A percentile compares a stretch with the other conserved stretches of the same genome.
Conservation (phyloP, 2,329 filamentous ascomycete genomes). For the Ophiostoma perfectum region DNA sequence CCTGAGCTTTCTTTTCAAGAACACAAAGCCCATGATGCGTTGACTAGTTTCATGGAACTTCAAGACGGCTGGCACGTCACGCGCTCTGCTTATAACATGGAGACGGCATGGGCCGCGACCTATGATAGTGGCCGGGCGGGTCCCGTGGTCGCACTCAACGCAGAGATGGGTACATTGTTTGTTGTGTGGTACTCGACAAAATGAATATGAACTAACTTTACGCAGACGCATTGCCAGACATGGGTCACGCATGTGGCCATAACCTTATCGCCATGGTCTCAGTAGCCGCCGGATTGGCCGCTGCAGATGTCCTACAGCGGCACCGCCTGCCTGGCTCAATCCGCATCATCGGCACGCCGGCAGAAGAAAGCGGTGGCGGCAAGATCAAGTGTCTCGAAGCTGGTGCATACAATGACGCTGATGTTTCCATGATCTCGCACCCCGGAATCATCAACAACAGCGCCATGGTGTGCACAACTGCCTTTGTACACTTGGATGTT, state of each 20-base stretch:
- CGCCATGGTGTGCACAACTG: neutral
- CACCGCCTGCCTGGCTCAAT: constrained; percentile 10
- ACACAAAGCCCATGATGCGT: constrained; percentile 10
- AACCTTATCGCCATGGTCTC: constrained; percentile 16
- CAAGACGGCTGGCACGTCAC: neutral
- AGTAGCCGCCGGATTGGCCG: neutral
- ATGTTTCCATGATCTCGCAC: constrained; percentile 3
- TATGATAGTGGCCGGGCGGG: neutral
- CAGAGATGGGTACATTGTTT: neutral
- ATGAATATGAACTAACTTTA: neutral
- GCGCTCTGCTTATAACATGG: neutral
- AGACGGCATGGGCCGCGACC: neutral
- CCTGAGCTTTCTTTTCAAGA: constrained; percentile 16
- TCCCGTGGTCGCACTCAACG: neutral
- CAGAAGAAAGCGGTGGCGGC: constrained; percentile 14
- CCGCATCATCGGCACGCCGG: constrained; percentile 12
- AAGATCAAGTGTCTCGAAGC: constrained; percentile 15
- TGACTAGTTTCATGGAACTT: neutral
- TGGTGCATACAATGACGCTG: constrained; percentile 1
- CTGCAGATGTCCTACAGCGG: neutral
- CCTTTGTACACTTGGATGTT: neutral
- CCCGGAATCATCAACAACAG: neutral
- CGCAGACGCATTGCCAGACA: constrained; percentile 4
- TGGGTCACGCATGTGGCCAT: constrained; percentile 16
- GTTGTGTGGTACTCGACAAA: neutral